These are phyloP conservation scores for Scedosporium minutisporum DNA, from an alignment of 2,329 filamentous ascomycete species.

Conservation along the genomic window DNA sequence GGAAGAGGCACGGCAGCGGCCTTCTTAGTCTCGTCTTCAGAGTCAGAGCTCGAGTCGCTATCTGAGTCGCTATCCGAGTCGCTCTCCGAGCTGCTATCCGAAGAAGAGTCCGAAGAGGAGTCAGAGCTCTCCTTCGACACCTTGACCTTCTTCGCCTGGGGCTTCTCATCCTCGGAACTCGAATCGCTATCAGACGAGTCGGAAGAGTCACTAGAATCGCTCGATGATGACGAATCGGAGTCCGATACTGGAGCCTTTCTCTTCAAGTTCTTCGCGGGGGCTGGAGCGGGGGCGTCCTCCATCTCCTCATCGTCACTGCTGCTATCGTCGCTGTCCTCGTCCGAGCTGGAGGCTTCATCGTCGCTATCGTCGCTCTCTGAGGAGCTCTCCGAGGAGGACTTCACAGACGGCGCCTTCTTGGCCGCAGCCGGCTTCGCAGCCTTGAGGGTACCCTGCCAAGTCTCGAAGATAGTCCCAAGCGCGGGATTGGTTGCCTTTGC, in stretches of 20 bases:
- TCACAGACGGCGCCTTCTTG: not conserved
- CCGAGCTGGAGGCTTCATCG: slow-evolving; percentile 12
- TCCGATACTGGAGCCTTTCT: slow-evolving; percentile 13
- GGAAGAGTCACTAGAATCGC: slow-evolving; percentile 17
- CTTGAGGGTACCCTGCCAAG: slow-evolving; percentile 30
- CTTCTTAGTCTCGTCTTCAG: slow-evolving; percentile 11
- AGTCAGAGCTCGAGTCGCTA: slow-evolving; percentile 14
- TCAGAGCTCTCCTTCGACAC: slow-evolving; percentile 15
- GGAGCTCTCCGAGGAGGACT: slow-evolving; percentile 12
- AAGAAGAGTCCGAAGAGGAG: slow-evolving; percentile 13
- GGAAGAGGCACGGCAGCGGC: slow-evolving; percentile 7
- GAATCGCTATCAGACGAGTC: slow-evolving; percentile 9
- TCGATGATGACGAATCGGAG: slow-evolving; percentile 8
- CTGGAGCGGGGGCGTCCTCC: slow-evolving; percentile 16
- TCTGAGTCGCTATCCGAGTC: slow-evolving; percentile 11
- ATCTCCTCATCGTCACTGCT: slow-evolving; percentile 15
- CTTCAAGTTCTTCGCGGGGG: slow-evolving; percentile 8
- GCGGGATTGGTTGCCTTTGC: slow-evolving; percentile 22
- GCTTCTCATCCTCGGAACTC: slow-evolving; percentile 8
- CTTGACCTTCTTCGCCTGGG: slow-evolving; percentile 43
- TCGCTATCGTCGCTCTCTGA: slow-evolving; percentile 11
- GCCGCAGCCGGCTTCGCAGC: slow-evolving; percentile 10
- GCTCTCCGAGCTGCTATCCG: slow-evolving; percentile 12
- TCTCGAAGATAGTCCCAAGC: slow-evolving; percentile 39
- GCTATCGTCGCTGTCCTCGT: slow-evolving; percentile 11